phyloP scores from a whole-genome alignment of 768 basidiomycete species.

The Clitopilus hobsonii region DNA sequence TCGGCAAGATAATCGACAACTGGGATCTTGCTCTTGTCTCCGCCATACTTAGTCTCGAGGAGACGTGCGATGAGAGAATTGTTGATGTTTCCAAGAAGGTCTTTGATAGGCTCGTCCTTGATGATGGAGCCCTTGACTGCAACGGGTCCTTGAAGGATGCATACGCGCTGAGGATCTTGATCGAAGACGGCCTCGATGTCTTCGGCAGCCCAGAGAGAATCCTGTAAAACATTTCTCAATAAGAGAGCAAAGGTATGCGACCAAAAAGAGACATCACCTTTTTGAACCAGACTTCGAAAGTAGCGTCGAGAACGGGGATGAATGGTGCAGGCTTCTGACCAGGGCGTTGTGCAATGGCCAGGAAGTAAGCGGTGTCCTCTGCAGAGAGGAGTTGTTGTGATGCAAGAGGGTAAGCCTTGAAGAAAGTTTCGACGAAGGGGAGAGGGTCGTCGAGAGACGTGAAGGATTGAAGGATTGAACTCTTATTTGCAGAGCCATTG shows the following conservation, averaged over 20 bases:
- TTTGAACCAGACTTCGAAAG: slow-evolving; percentile 99
- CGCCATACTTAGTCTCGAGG: slow-evolving; percentile 71
- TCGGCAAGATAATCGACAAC: slow-evolving; percentile 76
- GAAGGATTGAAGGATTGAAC: slow-evolving; percentile 84
- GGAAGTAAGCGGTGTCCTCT: slow-evolving; percentile 94
- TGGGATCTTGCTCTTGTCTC: slow-evolving; percentile 74
- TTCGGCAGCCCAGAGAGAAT: slow-evolving; percentile 96
- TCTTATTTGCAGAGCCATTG: slow-evolving; percentile 67
- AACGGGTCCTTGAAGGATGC: slow-evolving; percentile 95
- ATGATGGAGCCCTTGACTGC: slow-evolving; percentile 82
- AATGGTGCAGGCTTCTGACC: slow-evolving; percentile 99
- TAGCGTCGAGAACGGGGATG: slow-evolving; percentile 91
- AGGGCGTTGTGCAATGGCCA: slow-evolving; percentile 91
- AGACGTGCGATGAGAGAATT: slow-evolving; percentile 71
- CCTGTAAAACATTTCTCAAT: slow-evolving; percentile 37
- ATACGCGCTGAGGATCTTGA: slow-evolving; percentile 97
- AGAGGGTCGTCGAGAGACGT: slow-evolving; percentile 77
- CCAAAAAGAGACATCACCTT: slow-evolving; percentile 59
- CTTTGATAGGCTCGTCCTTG: slow-evolving; percentile 93
- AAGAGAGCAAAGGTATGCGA: not conserved
- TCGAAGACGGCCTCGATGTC: slow-evolving; percentile 99
- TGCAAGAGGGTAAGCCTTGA: slow-evolving; percentile 79
- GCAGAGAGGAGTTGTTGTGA: slow-evolving; percentile 83
- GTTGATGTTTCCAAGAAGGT: slow-evolving; percentile 87
- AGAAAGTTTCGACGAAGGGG: slow-evolving; percentile 76